Conservation (phyloP, 768 basidiomycete genomes). For the Suillus placidus region DNA sequence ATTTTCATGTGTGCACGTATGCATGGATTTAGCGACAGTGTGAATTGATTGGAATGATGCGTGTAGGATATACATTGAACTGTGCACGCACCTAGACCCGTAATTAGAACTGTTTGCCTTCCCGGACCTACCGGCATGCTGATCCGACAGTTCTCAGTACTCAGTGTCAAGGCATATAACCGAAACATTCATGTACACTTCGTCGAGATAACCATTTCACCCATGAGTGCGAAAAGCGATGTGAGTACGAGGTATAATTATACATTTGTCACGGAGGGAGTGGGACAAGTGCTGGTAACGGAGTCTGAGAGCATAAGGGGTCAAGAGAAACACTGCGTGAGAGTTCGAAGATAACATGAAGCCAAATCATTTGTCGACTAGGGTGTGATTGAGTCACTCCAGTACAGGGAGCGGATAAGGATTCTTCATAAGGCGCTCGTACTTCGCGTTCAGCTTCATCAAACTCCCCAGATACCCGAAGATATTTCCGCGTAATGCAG, state of each 20-base stretch:
- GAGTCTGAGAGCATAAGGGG: neutral
- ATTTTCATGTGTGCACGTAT: neutral
- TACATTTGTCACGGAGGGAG: neutral
- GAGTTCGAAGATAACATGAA: neutral
- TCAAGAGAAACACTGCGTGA: neutral
- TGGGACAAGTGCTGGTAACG: neutral
- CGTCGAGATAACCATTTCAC: neutral
- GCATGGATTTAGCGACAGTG: neutral
- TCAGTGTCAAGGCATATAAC: too few species aligned
- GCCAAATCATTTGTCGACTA: neutral
- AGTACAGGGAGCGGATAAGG: constrained; percentile 21
- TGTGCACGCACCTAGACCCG: too few species aligned
- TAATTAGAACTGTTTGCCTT: neutral
- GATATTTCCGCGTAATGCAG: constrained; percentile 35
- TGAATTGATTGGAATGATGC: neutral
- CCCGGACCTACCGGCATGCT: neutral
- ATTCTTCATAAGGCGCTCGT: constrained; percentile 35
- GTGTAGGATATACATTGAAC: too few species aligned
- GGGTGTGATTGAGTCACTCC: neutral
- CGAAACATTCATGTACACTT: neutral
- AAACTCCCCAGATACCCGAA: constrained; percentile 28
- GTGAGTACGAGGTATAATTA: neutral
- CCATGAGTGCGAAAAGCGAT: neutral
- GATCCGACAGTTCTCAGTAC: neutral
- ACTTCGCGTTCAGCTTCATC: constrained; percentile 30